A percentile compares a stretch with the other conserved stretches of the same genome.
These are phyloP conservation scores for Graphilbum fragrans DNA, from an alignment of 2,329 filamentous ascomycete genomes.

Conservation along the genomic window DNA sequence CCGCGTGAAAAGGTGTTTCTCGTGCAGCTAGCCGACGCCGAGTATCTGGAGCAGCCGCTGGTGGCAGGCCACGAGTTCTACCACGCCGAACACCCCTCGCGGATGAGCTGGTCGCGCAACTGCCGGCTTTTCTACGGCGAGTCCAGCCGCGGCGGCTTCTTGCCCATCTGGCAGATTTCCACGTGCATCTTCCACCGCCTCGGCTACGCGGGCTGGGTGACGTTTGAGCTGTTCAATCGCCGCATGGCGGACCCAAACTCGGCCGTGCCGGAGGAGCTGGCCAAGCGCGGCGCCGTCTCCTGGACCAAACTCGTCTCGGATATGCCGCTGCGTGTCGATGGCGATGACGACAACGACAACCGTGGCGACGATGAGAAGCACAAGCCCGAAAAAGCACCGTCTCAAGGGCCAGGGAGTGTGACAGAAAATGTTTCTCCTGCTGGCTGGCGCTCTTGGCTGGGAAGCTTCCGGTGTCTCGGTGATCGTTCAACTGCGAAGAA, in stretches of 20 bases:
- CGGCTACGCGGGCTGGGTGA: slow-evolving; percentile 46
- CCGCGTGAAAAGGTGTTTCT: slow-evolving; percentile 46
- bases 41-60: slow-evolving; percentile 36
- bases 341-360: no score
- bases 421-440: no score
- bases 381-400: neutral
- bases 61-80: slow-evolving; percentile 38
- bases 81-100: slow-evolving; percentile 35
- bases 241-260: slow-evolving; percentile 31
- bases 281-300: slow-evolving; percentile 32
- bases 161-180: slow-evolving; percentile 42
- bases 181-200: slow-evolving; percentile 39
- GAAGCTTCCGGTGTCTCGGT: no score
- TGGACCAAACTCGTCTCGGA: slow-evolving; percentile 28
- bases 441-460: no score
- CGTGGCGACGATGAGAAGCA: neutral
- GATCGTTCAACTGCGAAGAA: no score
- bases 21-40: slow-evolving; percentile 50
- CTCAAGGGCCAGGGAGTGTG: neutral
- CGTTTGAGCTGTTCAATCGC: slow-evolving; percentile 46
- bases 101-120: slow-evolving; percentile 54
- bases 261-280: slow-evolving; percentile 36
- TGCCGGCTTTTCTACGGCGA: slow-evolving; percentile 49
- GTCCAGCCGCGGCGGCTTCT: slow-evolving; percentile 37
- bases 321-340: neutral